A percentile compares a stretch with the other conserved stretches of the same genome.
phyloP scores from a whole-genome alignment of 805 yeast species.

The Hanseniaspora taiwanica region DNA sequence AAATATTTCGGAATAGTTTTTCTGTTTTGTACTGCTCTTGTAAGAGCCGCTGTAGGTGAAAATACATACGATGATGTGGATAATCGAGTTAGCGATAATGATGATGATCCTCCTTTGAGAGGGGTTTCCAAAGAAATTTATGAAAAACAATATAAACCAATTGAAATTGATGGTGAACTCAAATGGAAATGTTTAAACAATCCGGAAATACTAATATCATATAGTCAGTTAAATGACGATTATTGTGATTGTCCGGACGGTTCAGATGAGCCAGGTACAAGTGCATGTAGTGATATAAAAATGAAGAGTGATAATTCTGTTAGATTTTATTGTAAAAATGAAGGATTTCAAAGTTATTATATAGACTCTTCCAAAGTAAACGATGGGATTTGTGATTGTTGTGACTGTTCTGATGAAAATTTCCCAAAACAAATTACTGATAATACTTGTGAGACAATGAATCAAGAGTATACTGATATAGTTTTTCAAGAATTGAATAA shows the following conservation, averaged over 20 bases:
- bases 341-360: slow-evolving; percentile 49
- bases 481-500: slow-evolving; percentile 37
- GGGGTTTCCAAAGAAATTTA: slow-evolving; percentile 13
- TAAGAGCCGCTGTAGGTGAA: too few relatives aligned
- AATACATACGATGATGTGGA: too few relatives aligned
- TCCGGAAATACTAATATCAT: slow-evolving; percentile 49
- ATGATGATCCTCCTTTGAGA: not conserved
- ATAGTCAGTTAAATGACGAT: slow-evolving; percentile 67
- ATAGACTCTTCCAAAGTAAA: slow-evolving; percentile 58
- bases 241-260: slow-evolving; percentile 97
- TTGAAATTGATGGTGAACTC: slow-evolving; percentile 33
- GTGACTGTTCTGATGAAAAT: slow-evolving; percentile 88
- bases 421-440: slow-evolving; percentile 11
- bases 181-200: slow-evolving; percentile 60
- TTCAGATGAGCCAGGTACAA: slow-evolving; percentile 91
- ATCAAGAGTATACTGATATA: slow-evolving; percentile 13
- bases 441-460: slow-evolving; percentile 18
- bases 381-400: slow-evolving; percentile 94
- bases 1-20: too few relatives aligned
- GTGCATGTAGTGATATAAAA: slow-evolving; percentile 47
- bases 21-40: too few relatives aligned
- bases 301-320: slow-evolving; percentile 10
- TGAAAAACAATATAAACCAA: slow-evolving; percentile 10
- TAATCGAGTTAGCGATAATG: too few relatives aligned
- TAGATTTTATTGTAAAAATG: slow-evolving; percentile 65